Evolutionary conservation across 352 stramenopile species (phyloP).

Genomic region (Blastocystis sp.): DNA sequence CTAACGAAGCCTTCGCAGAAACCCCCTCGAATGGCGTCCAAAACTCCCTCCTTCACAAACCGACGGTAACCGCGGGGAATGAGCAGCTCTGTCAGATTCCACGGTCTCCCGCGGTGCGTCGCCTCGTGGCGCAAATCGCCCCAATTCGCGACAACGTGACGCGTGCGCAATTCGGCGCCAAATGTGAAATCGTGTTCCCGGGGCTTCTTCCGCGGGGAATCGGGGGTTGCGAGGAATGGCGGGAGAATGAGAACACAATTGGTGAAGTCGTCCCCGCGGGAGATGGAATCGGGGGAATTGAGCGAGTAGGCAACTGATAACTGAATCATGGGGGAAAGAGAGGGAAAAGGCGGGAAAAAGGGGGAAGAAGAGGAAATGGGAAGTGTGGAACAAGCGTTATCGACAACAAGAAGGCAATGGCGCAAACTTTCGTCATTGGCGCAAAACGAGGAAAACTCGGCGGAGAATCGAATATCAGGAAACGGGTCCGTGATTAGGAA

Average conservation of each 20-base stretch:
- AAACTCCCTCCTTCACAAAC: background rate
- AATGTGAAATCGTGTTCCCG: background rate
- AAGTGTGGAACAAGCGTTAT: background rate
- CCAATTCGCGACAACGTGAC: background rate
- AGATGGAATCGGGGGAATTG: background rate
- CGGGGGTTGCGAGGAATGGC: background rate
- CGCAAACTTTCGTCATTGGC: background rate
- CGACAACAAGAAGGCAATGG: background rate
- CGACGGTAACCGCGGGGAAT: background rate
- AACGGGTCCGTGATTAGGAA: background rate
- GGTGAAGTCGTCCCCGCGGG: background rate
- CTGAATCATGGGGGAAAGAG: background rate
- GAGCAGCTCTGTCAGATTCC: background rate
- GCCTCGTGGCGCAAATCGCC: background rate
- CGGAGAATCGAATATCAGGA: background rate
- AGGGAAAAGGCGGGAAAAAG: background rate
- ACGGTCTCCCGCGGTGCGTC: too few relatives aligned
- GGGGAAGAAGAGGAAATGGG: background rate
- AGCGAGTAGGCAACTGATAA: background rate
- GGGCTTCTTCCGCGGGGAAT: too few relatives aligned
- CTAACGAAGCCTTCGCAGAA: background rate
- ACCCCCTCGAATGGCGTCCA: background rate
- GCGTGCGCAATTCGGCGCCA: background rate
- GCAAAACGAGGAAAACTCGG: background rate
- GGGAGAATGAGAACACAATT: background rate